Conservation (phyloP, 768 basidiomycete genomes). For the Pulveroboletus sp. region DNA sequence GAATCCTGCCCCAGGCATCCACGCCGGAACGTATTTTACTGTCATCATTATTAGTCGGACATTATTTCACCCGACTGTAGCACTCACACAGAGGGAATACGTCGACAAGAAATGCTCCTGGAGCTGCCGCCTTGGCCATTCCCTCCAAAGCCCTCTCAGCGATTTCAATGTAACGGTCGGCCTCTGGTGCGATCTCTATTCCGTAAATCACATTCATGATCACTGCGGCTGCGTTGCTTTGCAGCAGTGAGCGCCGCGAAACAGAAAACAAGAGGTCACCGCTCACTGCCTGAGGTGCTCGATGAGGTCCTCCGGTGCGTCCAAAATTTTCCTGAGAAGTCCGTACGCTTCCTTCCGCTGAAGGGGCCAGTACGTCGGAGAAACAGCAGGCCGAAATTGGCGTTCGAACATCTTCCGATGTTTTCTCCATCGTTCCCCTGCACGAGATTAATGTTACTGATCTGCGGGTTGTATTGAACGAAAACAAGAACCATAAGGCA, state of each 20-base stretch:
- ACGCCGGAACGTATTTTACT: conserved; percentile 52
- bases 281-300: conserved; percentile 50
- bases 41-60: conserved; percentile 6
- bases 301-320: conserved; percentile 41
- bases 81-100: conserved; percentile 41
- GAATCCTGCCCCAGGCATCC: conserved; percentile 51
- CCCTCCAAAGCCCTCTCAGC: conserved; percentile 51
- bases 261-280: background rate
- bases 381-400: conserved; percentile 45
- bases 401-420: conserved; percentile 52
- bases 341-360: conserved; percentile 44
- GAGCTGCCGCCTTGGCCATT: conserved; percentile 47
- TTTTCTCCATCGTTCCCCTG: conserved; percentile 50
- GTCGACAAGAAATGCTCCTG: conserved; percentile 52
- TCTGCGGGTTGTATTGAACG: background rate
- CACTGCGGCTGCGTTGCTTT: conserved; percentile 46
- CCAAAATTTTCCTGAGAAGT: conserved; percentile 43
- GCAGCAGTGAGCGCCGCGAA: background rate
- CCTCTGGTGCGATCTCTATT: conserved; percentile 39
- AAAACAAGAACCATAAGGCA: conserved; percentile 42
- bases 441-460: background rate
- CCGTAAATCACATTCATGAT: conserved; percentile 55
- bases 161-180: conserved; percentile 46
- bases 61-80: background rate
- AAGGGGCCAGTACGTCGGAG: conserved; percentile 40